Percentiles rank a stretch among this genome's conserved stretches.
These are phyloP conservation scores for Pseudozyma sp. DNA, from an alignment of 1,284 basidiomycete species.

Conservation along the genomic window DNA sequence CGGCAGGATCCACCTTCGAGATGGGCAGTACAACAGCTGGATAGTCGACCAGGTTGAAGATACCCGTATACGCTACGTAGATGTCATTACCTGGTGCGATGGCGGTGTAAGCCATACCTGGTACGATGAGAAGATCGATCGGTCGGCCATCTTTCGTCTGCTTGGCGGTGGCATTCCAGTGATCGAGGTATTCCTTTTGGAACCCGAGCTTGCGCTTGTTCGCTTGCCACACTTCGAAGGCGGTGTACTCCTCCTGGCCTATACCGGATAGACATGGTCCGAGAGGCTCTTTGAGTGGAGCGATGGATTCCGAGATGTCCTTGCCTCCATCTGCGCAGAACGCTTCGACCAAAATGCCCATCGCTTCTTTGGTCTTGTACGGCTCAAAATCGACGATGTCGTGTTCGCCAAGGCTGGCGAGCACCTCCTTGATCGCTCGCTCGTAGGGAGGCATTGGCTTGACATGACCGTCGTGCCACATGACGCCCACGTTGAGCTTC, in stretches of 20 bases:
- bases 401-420: conserved; percentile 58
- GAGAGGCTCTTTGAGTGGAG: conserved; percentile 57
- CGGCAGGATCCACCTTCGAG: conserved; percentile 70
- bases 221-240: conserved; percentile 75
- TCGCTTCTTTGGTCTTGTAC: conserved; percentile 52
- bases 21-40: conserved; percentile 76
- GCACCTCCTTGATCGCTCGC: conserved; percentile 65
- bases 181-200: conserved; percentile 73
- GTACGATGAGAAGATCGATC: conserved; percentile 76
- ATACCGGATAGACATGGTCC: conserved; percentile 30
- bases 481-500: conserved; percentile 63
- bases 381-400: conserved; percentile 54
- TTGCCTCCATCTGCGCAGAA: conserved; percentile 60
- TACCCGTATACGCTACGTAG: conserved; percentile 58
- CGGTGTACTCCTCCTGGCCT: conserved; percentile 58
- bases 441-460: conserved; percentile 68
- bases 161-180: conserved; percentile 73
- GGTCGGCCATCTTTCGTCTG: conserved; percentile 73
- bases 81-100: conserved; percentile 73
- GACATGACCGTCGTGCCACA: conserved; percentile 70
- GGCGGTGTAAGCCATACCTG: conserved; percentile 73
- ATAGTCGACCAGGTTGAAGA: conserved; percentile 79
- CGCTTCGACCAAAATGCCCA: conserved; percentile 59
- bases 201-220: conserved; percentile 69
- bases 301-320: conserved; percentile 50